Conservation (phyloP, 2,329 filamentous ascomycete species). For the Hymenotorrendiella dingleyae region DNA sequence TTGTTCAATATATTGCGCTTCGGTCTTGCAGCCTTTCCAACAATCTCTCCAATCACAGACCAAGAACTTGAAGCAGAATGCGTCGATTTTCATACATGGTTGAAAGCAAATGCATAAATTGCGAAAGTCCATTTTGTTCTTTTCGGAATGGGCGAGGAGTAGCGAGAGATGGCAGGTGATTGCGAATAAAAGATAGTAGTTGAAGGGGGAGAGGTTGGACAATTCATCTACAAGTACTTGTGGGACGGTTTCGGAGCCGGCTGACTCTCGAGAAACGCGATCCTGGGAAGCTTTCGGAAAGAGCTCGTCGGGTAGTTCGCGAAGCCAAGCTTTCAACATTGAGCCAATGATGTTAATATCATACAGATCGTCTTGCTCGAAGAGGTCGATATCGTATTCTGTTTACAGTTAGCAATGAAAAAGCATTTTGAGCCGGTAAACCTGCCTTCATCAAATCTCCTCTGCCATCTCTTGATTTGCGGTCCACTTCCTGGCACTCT, state of each 20-base stretch:
- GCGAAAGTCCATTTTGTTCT: constrained; percentile 97
- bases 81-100: constrained; percentile 93
- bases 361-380: constrained; percentile 80
- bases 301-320: constrained; percentile 89
- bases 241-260: constrained; percentile 72
- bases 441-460: constrained; percentile 78
- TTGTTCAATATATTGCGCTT: constrained; percentile 70
- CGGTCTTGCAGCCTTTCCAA: constrained; percentile 93
- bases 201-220: constrained; percentile 90
- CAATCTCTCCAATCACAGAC: constrained; percentile 95
- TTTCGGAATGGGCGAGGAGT: constrained; percentile 82
- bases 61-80: constrained; percentile 90
- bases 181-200: constrained; percentile 95
- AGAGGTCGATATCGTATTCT: constrained; percentile 87
- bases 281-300: constrained; percentile 82
- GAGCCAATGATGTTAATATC: constrained; percentile 96
- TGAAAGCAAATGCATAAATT: constrained; percentile 97
- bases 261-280: constrained; percentile 72
- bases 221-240: constrained; percentile 85
- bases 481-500: constrained; percentile 85
- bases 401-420: constrained; percentile 17
- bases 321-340: constrained; percentile 93
- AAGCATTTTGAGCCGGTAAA: constrained; percentile 1
- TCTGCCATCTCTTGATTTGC: constrained; percentile 90
- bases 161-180: constrained; percentile 95